Percentiles rank a stretch among this genome's conserved stretches.
Evolutionary conservation across 1,284 basidiomycete species (phyloP).

Genomic region (Cutaneotrichosporon sp.): DNA sequence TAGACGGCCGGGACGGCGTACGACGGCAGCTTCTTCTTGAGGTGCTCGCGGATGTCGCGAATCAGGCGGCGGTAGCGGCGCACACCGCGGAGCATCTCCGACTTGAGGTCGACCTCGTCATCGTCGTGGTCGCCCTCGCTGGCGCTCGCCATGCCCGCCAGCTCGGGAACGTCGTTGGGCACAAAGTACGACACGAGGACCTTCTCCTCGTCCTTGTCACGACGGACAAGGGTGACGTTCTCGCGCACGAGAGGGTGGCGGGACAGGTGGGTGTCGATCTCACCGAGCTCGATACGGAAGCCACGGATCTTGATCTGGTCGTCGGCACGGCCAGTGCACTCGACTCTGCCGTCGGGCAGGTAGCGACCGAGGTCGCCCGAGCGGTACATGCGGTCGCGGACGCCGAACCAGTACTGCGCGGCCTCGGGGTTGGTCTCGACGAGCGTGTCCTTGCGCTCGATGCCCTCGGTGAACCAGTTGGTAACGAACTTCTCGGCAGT

Average conservation of each 20-base stretch:
- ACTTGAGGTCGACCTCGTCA: slow-evolving; percentile 53
- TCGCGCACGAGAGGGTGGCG: slow-evolving; percentile 92
- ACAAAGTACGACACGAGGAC: slow-evolving; percentile 98
- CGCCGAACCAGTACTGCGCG: slow-evolving; percentile 84
- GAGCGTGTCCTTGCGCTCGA: slow-evolving; percentile 69
- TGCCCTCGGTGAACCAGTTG: slow-evolving; percentile 80
- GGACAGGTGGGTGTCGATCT: slow-evolving; percentile 96
- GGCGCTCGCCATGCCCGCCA: slow-evolving; percentile 76
- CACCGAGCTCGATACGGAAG: slow-evolving; percentile 97
- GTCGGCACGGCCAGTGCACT: slow-evolving; percentile 96
- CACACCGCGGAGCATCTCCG: slow-evolving; percentile 68
- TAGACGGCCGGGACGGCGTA: slow-evolving; percentile 94
- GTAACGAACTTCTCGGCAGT: slow-evolving; percentile 86
- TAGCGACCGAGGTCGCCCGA: slow-evolving; percentile 97
- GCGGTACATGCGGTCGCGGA: slow-evolving; percentile 96
- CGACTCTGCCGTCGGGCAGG: slow-evolving; percentile 88
- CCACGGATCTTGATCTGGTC: slow-evolving; percentile 99
- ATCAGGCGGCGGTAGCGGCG: slow-evolving; percentile 83
- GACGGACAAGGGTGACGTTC: slow-evolving; percentile 93
- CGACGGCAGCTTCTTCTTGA: slow-evolving; percentile 95
- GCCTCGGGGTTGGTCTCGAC: slow-evolving; percentile 65
- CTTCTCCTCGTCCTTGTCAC: slow-evolving; percentile 99
- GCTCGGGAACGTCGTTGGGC: slow-evolving; percentile 68
- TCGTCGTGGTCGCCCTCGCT: slow-evolving; percentile 62
- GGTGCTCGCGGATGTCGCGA: slow-evolving; percentile 89